Base-by-base conservation (phyloP, 1,139 yeast species). In the Geotrichum citri-aurantii region DNA sequence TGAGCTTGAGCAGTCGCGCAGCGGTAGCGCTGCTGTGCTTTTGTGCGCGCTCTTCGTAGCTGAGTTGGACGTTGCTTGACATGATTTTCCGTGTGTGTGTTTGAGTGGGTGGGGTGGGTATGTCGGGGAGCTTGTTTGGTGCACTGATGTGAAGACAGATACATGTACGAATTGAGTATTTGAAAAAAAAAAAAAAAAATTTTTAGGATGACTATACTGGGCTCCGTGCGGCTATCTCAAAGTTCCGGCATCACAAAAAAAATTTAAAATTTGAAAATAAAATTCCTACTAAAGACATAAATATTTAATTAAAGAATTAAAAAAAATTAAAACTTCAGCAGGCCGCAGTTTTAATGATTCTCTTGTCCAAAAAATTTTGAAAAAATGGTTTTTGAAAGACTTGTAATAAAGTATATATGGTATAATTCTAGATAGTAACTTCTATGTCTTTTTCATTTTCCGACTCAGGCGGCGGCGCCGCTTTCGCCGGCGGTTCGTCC, bases 21-120 rank as follows among this genome's bases (percentile, higher is more conserved):
- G 97, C 98, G 23, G 93, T 86, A 1, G 93, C 86, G 21, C 96
- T 86, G 0, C 82, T 75, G 69, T 90, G 97, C 7, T 74, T 67
- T 17, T 73, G 77, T 1, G 96, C 95, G 72, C 99, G 83, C 59
- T 79, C 78, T 17, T 82, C 75, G 71, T 89, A 92, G 3, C 88
- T 71, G 65, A 75, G 64, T 11, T 57, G 44, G 50, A 50, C 52
- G 54, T 54, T 50, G 48, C 26, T 46, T 3, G 48, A 46, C 27
- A 46, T 23, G 48, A 14, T 24, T n/a, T 17, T 46, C 7, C 17
- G 6, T 5, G 17, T 37, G 42, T 10, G 37, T 31, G n/a, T 31
- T 31, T 31, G 3, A 3, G 37, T 11, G 37, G n/a, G 37, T 10
- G 19, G 2, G 19, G 6, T 11, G 7, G 37, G 37, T n/a, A n/a